phyloP scores from a whole-genome alignment of 176 grass and related monocot species.

The Oryza nivara region DNA sequence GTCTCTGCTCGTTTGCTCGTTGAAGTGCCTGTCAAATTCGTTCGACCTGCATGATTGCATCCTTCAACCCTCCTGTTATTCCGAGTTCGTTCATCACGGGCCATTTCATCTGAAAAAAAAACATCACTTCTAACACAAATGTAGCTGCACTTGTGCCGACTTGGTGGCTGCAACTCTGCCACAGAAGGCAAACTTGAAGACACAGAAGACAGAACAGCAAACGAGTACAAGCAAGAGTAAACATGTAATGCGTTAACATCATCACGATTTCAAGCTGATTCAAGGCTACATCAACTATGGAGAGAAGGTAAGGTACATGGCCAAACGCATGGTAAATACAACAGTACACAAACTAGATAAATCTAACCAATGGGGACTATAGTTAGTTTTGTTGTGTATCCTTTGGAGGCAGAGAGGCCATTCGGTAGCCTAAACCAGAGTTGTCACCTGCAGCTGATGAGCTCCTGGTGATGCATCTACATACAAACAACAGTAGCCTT shows the following conservation, averaged over 20 bases:
- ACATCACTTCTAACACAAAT: too few relatives aligned
- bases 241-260: background rate
- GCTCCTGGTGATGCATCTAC: slow-evolving; percentile 2
- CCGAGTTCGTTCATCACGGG: background rate
- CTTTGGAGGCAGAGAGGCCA: background rate
- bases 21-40: background rate
- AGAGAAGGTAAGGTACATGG: background rate
- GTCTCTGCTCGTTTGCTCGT: background rate
- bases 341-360: background rate
- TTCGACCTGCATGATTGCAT: background rate
- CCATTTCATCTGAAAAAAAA: too few relatives aligned
- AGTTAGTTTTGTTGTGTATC: background rate
- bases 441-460: background rate
- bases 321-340: slow-evolving; percentile 32
- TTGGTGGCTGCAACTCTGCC: too few relatives aligned
- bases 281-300: slow-evolving; percentile 23
- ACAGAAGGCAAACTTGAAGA: too few relatives aligned
- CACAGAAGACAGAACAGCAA: too few relatives aligned
- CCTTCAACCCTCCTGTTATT: background rate
- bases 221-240: background rate
- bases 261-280: background rate
- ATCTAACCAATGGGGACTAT: background rate
- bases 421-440: background rate
- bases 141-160: too few relatives aligned
- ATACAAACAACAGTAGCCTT: background rate